These are phyloP conservation scores for Candida dajiaensis DNA, from an alignment of 805 yeast genomes.

Conservation along the genomic window DNA sequence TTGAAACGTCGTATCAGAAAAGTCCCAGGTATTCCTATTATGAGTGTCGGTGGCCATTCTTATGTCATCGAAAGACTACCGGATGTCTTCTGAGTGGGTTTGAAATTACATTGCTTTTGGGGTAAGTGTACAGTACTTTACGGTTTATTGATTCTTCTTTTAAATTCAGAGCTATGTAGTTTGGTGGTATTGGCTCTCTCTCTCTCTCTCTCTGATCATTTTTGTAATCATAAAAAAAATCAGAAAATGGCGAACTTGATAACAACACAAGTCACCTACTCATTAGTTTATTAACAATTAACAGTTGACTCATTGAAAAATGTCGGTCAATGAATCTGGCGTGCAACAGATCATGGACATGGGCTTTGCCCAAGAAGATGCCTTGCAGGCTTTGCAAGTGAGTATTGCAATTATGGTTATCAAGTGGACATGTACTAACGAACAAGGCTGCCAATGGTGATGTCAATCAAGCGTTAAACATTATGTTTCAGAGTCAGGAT, in stretches of 20 bases:
- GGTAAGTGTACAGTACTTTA: neutral
- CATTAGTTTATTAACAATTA: no score
- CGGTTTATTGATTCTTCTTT: neutral
- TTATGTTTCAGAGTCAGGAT: slow-evolving; percentile 17
- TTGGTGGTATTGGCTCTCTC: no score
- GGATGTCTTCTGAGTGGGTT: slow-evolving; percentile 58
- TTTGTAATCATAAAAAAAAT: neutral
- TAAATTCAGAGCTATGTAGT: no score
- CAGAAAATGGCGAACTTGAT: no score
- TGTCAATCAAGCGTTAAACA: slow-evolving; percentile 29
- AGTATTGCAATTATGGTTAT: neutral
- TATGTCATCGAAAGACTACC: slow-evolving; percentile 94
- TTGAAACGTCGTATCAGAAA: slow-evolving; percentile 89
- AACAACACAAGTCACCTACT: no score
- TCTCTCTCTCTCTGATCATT: no score
- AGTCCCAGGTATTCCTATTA: slow-evolving; percentile 93
- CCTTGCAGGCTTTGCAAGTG: slow-evolving; percentile 31
- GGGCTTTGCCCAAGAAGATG: slow-evolving; percentile 35
- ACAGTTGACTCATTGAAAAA: neutral
- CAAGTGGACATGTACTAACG: neutral
- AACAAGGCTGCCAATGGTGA: slow-evolving; percentile 22
- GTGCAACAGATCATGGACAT: slow-evolving; percentile 23
- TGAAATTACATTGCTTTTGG: neutral
- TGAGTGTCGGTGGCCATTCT: slow-evolving; percentile 93
- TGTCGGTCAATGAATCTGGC: slow-evolving; percentile 5